Conservation (phyloP, 176 grass and related monocot species). For the Oryza nivara region DNA sequence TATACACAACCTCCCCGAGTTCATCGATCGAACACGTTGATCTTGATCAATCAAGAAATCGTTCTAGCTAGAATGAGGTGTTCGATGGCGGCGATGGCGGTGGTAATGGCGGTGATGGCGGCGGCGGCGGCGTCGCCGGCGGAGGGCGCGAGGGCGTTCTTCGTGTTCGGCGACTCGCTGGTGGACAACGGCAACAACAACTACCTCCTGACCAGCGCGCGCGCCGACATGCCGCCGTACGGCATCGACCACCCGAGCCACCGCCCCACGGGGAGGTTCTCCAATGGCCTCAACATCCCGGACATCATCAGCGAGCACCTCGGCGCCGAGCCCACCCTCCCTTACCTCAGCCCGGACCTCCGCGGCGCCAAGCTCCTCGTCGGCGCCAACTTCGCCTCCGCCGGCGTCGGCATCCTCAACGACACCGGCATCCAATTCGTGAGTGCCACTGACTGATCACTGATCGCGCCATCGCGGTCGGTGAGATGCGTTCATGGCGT, state of each 20-base stretch:
- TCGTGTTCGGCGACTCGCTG: conserved; percentile 93
- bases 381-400: conserved; percentile 94
- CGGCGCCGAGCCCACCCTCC: conserved; percentile 67
- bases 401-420: conserved; percentile 92
- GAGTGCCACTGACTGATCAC: neutral
- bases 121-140: conserved; percentile 14
- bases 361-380: conserved; percentile 72
- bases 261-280: conserved; percentile 78
- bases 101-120: neutral
- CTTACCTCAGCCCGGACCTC: conserved; percentile 81
- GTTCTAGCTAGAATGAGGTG: no score
- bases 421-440: conserved; percentile 96
- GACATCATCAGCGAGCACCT: conserved; percentile 96
- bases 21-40: neutral
- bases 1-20: neutral
- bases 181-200: conserved; percentile 99
- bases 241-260: conserved; percentile 85
- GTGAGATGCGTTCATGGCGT: neutral
- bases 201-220: conserved; percentile 73
- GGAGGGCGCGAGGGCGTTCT: conserved; percentile 76
- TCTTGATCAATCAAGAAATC: no score
- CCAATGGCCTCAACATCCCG: conserved; percentile 90
- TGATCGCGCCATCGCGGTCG: no score
- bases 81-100: neutral
- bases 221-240: conserved; percentile 82